These are phyloP conservation scores for Acacia confusa DNA, from an alignment of 306 rosid species.

Conservation along the genomic window DNA sequence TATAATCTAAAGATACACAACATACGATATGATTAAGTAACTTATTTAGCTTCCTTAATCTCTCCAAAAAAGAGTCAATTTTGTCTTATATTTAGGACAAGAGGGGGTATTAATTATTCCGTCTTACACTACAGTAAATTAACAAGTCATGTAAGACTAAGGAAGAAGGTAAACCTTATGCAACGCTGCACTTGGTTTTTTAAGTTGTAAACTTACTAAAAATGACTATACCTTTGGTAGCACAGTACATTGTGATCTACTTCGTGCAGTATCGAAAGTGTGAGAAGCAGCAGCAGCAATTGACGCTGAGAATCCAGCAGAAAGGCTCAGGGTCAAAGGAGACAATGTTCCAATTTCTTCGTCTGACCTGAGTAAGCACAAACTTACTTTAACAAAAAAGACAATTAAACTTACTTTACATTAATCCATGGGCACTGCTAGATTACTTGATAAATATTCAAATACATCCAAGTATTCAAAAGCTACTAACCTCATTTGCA, in stretches of 20 bases:
- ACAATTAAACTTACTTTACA: slow-evolving; percentile 8
- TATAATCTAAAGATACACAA: too few species aligned
- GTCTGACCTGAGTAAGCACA: slow-evolving; percentile 56
- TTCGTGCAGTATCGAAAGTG: slow-evolving; percentile 85
- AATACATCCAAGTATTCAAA: slow-evolving; percentile 18
- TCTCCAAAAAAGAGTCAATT: too few species aligned
- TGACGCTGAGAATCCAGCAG: slow-evolving; percentile 88
- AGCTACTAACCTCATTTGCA: not conserved
- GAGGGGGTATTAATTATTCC: not conserved
- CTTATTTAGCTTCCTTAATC: too few species aligned
- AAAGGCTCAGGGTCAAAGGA: slow-evolving; percentile 70
- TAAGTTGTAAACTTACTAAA: not conserved
- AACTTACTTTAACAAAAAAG: slow-evolving; percentile 31
- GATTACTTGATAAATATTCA: slow-evolving; percentile 11
- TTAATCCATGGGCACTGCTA: slow-evolving; percentile 14
- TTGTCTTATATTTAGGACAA: too few species aligned
- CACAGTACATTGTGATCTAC: slow-evolving; percentile 74
- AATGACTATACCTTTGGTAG: slow-evolving; percentile 66
- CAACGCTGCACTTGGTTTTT: slow-evolving; percentile 20
- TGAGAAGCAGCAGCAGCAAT: slow-evolving; percentile 96
- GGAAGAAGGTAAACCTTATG: slow-evolving; percentile 15
- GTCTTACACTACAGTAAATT: not conserved
- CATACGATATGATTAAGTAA: too few species aligned
- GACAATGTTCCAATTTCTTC: slow-evolving; percentile 77
- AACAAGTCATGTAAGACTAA: slow-evolving; percentile 5